phyloP scores from a whole-genome alignment of 2,329 filamentous ascomycete genomes.

The Aotearoamyces nothofagi region DNA sequence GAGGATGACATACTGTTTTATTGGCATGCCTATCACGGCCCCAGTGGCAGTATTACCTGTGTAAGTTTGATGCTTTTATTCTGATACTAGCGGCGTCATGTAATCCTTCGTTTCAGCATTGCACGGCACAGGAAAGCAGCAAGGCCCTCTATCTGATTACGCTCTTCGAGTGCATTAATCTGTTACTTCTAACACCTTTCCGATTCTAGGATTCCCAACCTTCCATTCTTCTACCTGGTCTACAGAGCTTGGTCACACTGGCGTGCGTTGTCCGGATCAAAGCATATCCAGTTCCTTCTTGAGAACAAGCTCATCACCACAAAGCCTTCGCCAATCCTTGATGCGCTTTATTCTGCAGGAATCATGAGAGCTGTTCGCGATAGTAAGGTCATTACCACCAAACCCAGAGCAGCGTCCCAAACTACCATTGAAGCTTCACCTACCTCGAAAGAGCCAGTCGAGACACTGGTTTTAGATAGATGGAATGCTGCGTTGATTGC shows the following conservation, averaged over 20 bases:
- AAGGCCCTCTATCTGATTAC: too few relatives aligned
- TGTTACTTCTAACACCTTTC: too few relatives aligned
- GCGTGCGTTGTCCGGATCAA: constrained; percentile 71
- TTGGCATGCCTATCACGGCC: constrained; percentile 68
- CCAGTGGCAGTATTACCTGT: constrained; percentile 76
- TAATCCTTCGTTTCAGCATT: too few relatives aligned
- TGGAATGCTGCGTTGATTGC: constrained; percentile 41
- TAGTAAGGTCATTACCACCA: too few relatives aligned
- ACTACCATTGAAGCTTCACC: constrained; percentile 9
- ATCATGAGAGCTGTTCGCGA: constrained; percentile 3
- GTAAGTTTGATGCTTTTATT: too few relatives aligned
- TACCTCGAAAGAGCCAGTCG: constrained; percentile 18
- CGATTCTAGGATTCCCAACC: constrained; percentile 59
- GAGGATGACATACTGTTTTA: constrained; percentile 65
- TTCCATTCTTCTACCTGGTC: constrained; percentile 91
- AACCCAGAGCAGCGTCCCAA: too few relatives aligned
- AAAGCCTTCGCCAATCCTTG: constrained; percentile 52
- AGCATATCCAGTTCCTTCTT: constrained; percentile 70
- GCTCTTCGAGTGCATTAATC: too few relatives aligned
- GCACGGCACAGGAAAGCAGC: too few relatives aligned
- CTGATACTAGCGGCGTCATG: too few relatives aligned
- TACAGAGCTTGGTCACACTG: constrained; percentile 90
- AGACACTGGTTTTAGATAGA: constrained; percentile 28
- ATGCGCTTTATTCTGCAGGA: constrained; percentile 48
- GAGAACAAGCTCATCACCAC: constrained; percentile 54